Percentiles rank a stretch among this genome's conserved stretches.
Evolutionary conservation across 1,284 basidiomycete genomes (phyloP).

Genomic region (Meripilus lineatus): DNA sequence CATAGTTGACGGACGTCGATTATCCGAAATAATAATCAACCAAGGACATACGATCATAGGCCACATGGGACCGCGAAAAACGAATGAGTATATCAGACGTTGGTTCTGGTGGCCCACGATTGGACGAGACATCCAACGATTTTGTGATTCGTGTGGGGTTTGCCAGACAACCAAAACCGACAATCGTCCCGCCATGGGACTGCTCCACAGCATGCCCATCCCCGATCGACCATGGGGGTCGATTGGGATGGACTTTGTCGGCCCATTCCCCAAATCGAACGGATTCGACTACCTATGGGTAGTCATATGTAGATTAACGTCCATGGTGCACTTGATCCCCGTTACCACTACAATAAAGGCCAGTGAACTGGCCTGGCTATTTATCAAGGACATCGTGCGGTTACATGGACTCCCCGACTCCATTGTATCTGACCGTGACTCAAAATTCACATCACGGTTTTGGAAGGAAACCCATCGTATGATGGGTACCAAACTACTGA

Average conservation of each 20-base stretch:
- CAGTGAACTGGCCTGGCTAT: slow-evolving; percentile 32
- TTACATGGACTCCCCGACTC: slow-evolving; percentile 35
- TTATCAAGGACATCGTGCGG: slow-evolving; percentile 32
- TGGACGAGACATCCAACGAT: slow-evolving; percentile 17
- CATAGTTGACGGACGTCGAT: slow-evolving; percentile 9
- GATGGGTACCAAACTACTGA: slow-evolving; percentile 28
- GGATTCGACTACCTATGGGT: slow-evolving; percentile 19
- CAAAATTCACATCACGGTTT: slow-evolving; percentile 37
- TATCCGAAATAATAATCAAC: slow-evolving; percentile 21
- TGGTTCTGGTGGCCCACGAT: slow-evolving; percentile 28
- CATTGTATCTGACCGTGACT: slow-evolving; percentile 40
- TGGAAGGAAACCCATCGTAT: slow-evolving; percentile 36
- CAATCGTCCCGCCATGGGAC: slow-evolving; percentile 20
- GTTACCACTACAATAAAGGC: slow-evolving; percentile 26
- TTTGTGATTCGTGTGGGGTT: slow-evolving; percentile 20
- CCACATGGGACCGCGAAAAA: slow-evolving; percentile 26
- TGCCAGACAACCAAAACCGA: slow-evolving; percentile 22
- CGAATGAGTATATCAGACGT: slow-evolving; percentile 20
- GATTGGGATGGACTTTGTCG: slow-evolving; percentile 39
- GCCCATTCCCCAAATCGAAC: slow-evolving; percentile 27
- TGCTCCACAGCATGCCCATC: slow-evolving; percentile 19
- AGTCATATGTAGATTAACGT: slow-evolving; percentile 34
- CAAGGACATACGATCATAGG: slow-evolving; percentile 27
- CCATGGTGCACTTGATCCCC: slow-evolving; percentile 27
- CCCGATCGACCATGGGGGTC: slow-evolving; percentile 26